These are phyloP conservation scores for Parmales sp. DNA, from an alignment of 108 stramenopile species.

Conservation along the genomic window DNA sequence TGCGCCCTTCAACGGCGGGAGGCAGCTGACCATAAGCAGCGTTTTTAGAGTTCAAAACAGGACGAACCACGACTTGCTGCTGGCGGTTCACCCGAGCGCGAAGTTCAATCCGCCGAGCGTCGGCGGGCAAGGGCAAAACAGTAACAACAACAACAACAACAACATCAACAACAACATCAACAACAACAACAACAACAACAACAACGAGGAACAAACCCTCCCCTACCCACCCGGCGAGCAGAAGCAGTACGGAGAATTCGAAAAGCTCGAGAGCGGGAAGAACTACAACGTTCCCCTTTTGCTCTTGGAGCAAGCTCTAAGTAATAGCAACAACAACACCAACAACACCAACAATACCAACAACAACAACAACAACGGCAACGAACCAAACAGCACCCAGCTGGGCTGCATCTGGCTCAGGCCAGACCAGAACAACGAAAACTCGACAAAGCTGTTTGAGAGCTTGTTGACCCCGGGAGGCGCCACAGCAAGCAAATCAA, in stretches of 20 bases:
- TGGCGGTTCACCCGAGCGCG: conserved; percentile 67
- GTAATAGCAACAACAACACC: no score
- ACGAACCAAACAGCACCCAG: conserved; percentile 44
- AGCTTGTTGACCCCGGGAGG: conserved; percentile 8
- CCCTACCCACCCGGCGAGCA: no score
- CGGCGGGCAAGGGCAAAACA: no score
- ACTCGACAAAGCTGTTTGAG: background rate
- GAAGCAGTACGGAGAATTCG: no score
- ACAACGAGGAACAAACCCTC: no score
- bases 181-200: no score
- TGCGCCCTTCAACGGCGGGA: conserved; percentile 69
- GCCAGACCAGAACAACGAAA: conserved; percentile 29
- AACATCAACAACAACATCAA: no score
- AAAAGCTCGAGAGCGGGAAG: conserved; percentile 32
- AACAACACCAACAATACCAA: no score
- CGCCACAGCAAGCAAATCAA: background rate
- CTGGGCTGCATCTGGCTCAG: conserved; percentile 65
- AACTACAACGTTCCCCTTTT: conserved; percentile 46
- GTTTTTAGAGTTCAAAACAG: conserved; percentile 72
- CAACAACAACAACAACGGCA: no score
- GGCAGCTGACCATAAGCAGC: conserved; percentile 62
- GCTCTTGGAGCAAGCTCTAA: conserved; percentile 62
- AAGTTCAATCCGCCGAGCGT: conserved; percentile 23
- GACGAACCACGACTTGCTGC: conserved; percentile 58
- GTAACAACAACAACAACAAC: no score